Evolutionary conservation across 805 yeast species (phyloP).

Genomic region (Yamadazyma philogaea): DNA sequence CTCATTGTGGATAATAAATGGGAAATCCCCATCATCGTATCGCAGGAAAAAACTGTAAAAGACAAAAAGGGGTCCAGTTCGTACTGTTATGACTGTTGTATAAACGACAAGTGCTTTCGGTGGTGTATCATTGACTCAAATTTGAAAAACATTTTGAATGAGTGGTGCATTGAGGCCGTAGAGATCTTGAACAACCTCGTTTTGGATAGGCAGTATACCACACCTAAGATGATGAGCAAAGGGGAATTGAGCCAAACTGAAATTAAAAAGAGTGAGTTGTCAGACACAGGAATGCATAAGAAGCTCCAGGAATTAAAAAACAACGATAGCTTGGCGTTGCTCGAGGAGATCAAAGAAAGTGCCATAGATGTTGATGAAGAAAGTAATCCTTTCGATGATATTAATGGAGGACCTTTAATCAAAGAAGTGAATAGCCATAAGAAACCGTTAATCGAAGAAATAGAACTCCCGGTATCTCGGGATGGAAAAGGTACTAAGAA

Average conservation of each 20-base stretch:
- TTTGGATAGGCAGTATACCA: conserved; percentile 60
- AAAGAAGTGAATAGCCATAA: not conserved
- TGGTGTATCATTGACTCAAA: conserved; percentile 61
- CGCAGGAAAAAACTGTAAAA: conserved; percentile 49
- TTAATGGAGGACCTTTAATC: not conserved
- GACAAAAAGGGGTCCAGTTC: conserved; percentile 73
- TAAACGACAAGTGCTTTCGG: conserved; percentile 58
- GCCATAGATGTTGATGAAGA: conserved; percentile 12
- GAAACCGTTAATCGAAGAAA: conserved; percentile 55
- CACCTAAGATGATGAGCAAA: conserved; percentile 72
- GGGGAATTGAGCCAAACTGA: conserved; percentile 54
- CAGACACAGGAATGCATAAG: conserved; percentile 32
- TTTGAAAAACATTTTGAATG: conserved; percentile 63
- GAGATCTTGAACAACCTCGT: conserved; percentile 50
- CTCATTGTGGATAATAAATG: conserved; percentile 68
- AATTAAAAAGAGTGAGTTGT: conserved; percentile 44
- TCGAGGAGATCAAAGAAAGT: conserved; percentile 40
- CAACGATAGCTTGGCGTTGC: conserved; percentile 41
- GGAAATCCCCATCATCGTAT: conserved; percentile 81
- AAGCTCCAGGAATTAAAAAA: conserved; percentile 33
- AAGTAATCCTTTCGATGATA: conserved; percentile 2
- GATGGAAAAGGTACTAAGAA: conserved; percentile 15
- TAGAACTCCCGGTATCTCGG: conserved; percentile 33
- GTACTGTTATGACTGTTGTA: conserved; percentile 75
- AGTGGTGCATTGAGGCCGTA: conserved; percentile 81